Percentiles rank a stretch among this genome's conserved stretches.
Conservation (phyloP, 2,329 filamentous ascomycete genomes). For the Pyrenochaeta sp. region DNA sequence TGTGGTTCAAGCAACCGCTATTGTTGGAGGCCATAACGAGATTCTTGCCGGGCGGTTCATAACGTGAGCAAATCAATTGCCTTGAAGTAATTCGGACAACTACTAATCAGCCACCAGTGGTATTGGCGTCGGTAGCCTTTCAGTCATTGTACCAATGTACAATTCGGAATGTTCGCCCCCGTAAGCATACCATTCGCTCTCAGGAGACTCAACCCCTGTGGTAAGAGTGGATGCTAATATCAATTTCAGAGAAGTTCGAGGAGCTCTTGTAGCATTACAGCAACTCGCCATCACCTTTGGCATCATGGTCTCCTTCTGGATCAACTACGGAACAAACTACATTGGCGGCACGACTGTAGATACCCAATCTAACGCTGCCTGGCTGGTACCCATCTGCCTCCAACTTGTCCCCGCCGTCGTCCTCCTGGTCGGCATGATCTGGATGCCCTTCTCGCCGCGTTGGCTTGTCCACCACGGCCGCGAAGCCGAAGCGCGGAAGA, state of each 20-base stretch:
- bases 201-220: no score
- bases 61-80: constrained; percentile 53
- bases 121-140: constrained; percentile 73
- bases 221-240: no score
- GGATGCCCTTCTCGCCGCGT: constrained; percentile 81
- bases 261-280: constrained; percentile 70
- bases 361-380: constrained; percentile 72
- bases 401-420: constrained; percentile 73
- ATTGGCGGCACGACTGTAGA: constrained; percentile 63
- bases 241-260: constrained; percentile 61
- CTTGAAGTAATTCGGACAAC: not conserved
- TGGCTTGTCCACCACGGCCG: constrained; percentile 76
- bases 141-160: constrained; percentile 70
- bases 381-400: constrained; percentile 75
- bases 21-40: constrained; percentile 63
- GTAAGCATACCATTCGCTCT: no score
- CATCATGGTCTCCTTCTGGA: constrained; percentile 67
- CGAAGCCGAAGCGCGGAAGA: constrained; percentile 70
- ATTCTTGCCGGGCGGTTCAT: constrained; percentile 78
- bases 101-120: constrained; percentile 36
- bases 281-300: constrained; percentile 68
- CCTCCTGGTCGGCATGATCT: constrained; percentile 74
- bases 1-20: constrained; percentile 71
- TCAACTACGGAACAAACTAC: constrained; percentile 50
- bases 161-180: constrained; percentile 59